A percentile compares a stretch with the other conserved stretches of the same genome.
Evolutionary conservation across 345 rosid species (phyloP).

Genomic region (Bruguiera sexangula): DNA sequence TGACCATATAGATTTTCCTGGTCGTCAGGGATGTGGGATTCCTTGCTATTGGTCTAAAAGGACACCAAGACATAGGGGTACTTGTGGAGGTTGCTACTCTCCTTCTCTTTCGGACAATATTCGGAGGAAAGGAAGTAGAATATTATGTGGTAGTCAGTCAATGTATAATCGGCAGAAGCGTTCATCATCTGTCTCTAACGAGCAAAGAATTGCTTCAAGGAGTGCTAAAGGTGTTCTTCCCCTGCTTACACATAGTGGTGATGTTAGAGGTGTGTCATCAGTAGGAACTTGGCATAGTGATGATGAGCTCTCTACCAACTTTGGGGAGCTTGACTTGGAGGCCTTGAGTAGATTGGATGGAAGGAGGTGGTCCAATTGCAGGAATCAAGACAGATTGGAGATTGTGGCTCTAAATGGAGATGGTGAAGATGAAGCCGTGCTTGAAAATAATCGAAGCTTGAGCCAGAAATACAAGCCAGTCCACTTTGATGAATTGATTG

Average conservation of each 20-base stretch:
- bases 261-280: slow-evolving; percentile 75
- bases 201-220: slow-evolving; percentile 49
- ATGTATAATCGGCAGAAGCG: slow-evolving; percentile 50
- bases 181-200: slow-evolving; percentile 44
- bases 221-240: slow-evolving; percentile 78
- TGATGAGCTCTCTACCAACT: slow-evolving; percentile 90
- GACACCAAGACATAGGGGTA: slow-evolving; percentile 66
- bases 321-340: slow-evolving; percentile 90
- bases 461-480: slow-evolving; percentile 88
- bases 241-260: slow-evolving; percentile 56
- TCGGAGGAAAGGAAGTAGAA: slow-evolving; percentile 83
- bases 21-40: slow-evolving; percentile 87
- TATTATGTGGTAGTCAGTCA: slow-evolving; percentile 67
- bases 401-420: slow-evolving; percentile 54
- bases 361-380: slow-evolving; percentile 90
- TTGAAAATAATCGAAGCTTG: slow-evolving; percentile 62
- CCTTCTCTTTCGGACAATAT: slow-evolving; percentile 87
- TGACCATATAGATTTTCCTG: slow-evolving; percentile 76
- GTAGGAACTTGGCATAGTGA: slow-evolving; percentile 68
- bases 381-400: slow-evolving; percentile 84
- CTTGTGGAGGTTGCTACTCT: slow-evolving; percentile 75
- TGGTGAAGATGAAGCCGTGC: slow-evolving; percentile 61
- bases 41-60: slow-evolving; percentile 93
- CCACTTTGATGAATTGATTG: slow-evolving; percentile 78
- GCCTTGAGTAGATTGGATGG: slow-evolving; percentile 98